These are phyloP conservation scores for Eucalyptus sideroxylon DNA, from an alignment of 345 rosid genomes.

Conservation along the genomic window DNA sequence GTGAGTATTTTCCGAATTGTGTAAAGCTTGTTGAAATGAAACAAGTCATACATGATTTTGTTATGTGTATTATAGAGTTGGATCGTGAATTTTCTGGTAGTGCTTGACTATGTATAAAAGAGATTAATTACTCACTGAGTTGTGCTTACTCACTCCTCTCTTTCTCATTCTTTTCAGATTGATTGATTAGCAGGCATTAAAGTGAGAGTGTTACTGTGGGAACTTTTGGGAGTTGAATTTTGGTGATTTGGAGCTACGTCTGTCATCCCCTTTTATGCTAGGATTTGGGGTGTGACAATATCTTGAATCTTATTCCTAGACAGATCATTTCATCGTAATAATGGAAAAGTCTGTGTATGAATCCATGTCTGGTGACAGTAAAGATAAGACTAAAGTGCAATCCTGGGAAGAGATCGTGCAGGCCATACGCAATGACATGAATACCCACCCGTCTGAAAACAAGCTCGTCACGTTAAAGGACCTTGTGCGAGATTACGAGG, in stretches of 20 bases:
- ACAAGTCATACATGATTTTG: rapidly evolving
- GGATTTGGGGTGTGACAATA: rapidly evolving
- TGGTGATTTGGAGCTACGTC: not conserved
- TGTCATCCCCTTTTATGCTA: rapidly evolving
- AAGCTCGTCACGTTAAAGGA: not conserved
- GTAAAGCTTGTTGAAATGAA: not conserved
- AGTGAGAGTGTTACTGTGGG: rapidly evolving
- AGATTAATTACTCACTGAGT: rapidly evolving
- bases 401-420: rapidly evolving
- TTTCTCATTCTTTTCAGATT: not conserved
- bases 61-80: not conserved
- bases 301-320: rapidly evolving
- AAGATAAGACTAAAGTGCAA: rapidly evolving
- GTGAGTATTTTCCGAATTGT: rapidly evolving
- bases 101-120: too few species aligned
- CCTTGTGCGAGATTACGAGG: not conserved
- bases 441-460: too few species aligned
- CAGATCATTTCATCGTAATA: not conserved
- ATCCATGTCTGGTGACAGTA: not conserved
- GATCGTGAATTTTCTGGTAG: not conserved
- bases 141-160: too few species aligned
- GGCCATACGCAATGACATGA: not conserved
- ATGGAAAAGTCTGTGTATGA: rapidly evolving
- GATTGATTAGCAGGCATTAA: rapidly evolving
- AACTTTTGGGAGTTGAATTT: rapidly evolving